phyloP scores from a whole-genome alignment of 306 rosid species.

The Dicorynia guianensis region DNA sequence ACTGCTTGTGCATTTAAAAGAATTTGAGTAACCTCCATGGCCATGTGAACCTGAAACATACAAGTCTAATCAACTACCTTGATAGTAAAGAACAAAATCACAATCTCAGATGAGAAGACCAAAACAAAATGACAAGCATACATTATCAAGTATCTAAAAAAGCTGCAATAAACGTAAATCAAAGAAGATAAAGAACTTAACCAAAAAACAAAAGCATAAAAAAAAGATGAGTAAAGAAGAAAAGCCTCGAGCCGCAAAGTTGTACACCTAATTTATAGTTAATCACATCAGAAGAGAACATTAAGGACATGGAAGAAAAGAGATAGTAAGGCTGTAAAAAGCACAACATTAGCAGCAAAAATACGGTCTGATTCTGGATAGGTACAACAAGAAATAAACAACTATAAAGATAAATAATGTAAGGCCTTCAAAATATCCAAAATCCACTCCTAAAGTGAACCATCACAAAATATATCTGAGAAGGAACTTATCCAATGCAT shows the following conservation, averaged over 20 bases:
- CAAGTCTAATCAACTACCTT: conserved; percentile 10
- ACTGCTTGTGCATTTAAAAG: conserved; percentile 93
- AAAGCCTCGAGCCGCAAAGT: neutral
- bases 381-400: neutral
- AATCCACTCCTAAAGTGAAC: neutral
- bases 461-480: neutral
- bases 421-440: neutral
- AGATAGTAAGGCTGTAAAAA: neutral
- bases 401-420: neutral
- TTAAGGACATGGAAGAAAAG: neutral
- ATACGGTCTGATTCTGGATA: neutral
- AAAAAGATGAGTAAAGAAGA: neutral
- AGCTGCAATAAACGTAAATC: neutral
- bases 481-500: neutral
- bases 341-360: neutral
- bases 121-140: neutral
- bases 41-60: conserved; percentile 60
- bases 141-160: neutral
- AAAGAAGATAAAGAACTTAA: neutral
- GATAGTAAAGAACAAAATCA: neutral
- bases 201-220: neutral
- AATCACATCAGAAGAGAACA: no score
- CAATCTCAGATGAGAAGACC: neutral
- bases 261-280: neutral
- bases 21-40: conserved; percentile 89